These are phyloP conservation scores for Pholiota molesta DNA, from an alignment of 768 basidiomycete genomes.

Conservation along the genomic window DNA sequence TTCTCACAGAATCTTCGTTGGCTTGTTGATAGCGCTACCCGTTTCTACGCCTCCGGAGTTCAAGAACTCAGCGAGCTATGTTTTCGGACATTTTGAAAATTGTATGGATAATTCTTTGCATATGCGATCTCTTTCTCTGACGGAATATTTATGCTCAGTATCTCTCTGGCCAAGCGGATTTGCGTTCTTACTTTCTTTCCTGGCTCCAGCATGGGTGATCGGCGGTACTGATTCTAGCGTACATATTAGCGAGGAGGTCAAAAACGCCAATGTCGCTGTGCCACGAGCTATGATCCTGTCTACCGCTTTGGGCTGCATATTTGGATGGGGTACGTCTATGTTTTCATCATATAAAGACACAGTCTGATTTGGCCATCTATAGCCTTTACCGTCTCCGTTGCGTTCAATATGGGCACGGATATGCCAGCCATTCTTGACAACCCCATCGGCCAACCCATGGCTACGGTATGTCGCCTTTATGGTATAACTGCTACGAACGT, in stretches of 20 bases:
- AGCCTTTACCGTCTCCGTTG: conserved; percentile 59
- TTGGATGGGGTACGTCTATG: conserved; percentile 54
- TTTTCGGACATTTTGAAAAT: conserved; percentile 53
- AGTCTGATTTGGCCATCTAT: not conserved
- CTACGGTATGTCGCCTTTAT: conserved; percentile 26
- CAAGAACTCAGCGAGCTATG: conserved; percentile 56
- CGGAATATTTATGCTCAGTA: conserved; percentile 28
- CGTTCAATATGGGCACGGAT: conserved; percentile 54
- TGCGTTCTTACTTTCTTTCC: conserved; percentile 45
- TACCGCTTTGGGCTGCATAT: conserved; percentile 49
- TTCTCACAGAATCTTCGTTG: conserved; percentile 7
- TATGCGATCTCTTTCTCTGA: not conserved
- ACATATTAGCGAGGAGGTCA: conserved; percentile 67
- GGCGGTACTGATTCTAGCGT: conserved; percentile 49
- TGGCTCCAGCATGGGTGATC: conserved; percentile 40
- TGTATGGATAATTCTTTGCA: not conserved
- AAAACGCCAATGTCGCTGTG: conserved; percentile 64
- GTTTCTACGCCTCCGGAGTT: conserved; percentile 58
- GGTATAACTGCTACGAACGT: not conserved
- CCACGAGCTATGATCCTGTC: conserved; percentile 63
- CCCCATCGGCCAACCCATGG: conserved; percentile 53
- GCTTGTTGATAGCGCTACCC: conserved; percentile 64
- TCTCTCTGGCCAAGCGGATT: conserved; percentile 55
- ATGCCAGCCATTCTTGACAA: conserved; percentile 36
- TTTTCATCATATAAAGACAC: not conserved